phyloP scores from a whole-genome alignment of 1,284 basidiomycete genomes.

The Earliella scabrosa region DNA sequence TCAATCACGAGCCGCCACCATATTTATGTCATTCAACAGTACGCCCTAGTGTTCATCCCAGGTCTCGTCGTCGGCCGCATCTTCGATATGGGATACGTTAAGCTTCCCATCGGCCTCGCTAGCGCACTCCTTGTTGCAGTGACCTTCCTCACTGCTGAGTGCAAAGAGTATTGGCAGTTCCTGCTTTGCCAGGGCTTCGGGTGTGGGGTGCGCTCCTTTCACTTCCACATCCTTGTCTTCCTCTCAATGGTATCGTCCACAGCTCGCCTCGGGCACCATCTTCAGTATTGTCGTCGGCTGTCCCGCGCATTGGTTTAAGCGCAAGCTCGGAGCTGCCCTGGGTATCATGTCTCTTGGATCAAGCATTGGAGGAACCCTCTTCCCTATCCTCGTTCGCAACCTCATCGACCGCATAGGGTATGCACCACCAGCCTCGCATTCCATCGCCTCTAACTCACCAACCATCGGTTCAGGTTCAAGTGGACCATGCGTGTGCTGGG shows the following conservation, averaged over 20 bases:
- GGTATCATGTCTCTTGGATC: conserved; percentile 47
- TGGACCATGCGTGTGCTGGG: conserved; percentile 67
- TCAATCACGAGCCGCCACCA: neutral
- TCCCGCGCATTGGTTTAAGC: conserved; percentile 55
- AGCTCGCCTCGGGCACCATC: conserved; percentile 43
- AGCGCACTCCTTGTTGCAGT: conserved; percentile 43
- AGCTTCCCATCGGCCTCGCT: conserved; percentile 39
- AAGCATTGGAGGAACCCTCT: conserved; percentile 47
- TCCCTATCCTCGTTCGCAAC: conserved; percentile 46
- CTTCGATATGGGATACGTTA: conserved; percentile 57
- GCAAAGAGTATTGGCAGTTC: conserved; percentile 57
- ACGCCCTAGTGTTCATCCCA: conserved; percentile 50
- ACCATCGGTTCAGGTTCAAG: conserved; percentile 44
- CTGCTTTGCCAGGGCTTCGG: conserved; percentile 53
- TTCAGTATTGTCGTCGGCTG: conserved; percentile 49
- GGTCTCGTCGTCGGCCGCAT: conserved; percentile 54
- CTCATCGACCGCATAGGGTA: conserved; percentile 43
- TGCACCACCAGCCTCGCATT: conserved; percentile 3
- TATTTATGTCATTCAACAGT: conserved; percentile 31
- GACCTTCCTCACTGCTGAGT: conserved; percentile 54
- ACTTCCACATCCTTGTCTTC: neutral
- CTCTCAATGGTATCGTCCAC: no score
- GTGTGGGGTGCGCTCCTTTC: conserved; percentile 39
- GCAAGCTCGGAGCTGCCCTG: conserved; percentile 43
- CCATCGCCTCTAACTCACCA: no score